phyloP scores from a whole-genome alignment of 2,329 filamentous ascomycete genomes.

The Neoscytalidium dimidiatum region DNA sequence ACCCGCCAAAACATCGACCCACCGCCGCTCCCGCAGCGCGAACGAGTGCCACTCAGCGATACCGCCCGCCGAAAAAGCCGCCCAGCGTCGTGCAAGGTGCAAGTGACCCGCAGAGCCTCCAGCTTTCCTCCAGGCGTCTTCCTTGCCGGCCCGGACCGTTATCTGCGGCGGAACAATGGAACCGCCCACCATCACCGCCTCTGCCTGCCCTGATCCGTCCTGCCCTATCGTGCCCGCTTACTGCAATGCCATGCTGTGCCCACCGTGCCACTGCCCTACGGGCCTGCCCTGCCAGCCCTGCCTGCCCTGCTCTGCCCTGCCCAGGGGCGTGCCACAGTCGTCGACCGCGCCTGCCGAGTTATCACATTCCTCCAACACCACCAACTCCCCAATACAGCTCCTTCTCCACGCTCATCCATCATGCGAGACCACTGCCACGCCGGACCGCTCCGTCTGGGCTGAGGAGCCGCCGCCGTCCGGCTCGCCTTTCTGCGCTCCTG shows the following conservation, averaged over 20 bases:
- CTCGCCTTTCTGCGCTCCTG: not conserved
- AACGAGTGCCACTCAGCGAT: not conserved
- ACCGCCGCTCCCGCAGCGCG: constrained; percentile 6
- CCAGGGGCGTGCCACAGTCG: not conserved
- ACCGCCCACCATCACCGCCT: not conserved
- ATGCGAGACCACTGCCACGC: not conserved
- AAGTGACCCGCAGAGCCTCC: constrained; percentile 13
- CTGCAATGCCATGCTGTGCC: too few species aligned
- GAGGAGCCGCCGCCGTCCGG: not conserved
- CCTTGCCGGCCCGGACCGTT: constrained; percentile 13
- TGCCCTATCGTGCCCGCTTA: too few species aligned
- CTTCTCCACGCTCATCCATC: not conserved
- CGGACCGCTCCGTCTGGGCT: too few species aligned
- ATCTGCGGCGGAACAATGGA: constrained; percentile 1
- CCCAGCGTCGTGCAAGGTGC: not conserved
- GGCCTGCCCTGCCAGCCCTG: not conserved
- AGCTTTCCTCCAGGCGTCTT: not conserved
- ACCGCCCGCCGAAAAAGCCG: constrained; percentile 1
- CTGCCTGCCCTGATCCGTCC: not conserved
- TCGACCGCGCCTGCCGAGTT: not conserved
- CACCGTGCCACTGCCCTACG: too few species aligned
- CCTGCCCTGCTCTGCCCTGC: not conserved
- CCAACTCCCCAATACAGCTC: not conserved
- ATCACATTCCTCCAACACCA: not conserved
- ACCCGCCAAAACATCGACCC: not conserved